Base-by-base conservation (phyloP, 2,329 filamentous ascomycete species). In the Colletotrichum eleusines region DNA sequence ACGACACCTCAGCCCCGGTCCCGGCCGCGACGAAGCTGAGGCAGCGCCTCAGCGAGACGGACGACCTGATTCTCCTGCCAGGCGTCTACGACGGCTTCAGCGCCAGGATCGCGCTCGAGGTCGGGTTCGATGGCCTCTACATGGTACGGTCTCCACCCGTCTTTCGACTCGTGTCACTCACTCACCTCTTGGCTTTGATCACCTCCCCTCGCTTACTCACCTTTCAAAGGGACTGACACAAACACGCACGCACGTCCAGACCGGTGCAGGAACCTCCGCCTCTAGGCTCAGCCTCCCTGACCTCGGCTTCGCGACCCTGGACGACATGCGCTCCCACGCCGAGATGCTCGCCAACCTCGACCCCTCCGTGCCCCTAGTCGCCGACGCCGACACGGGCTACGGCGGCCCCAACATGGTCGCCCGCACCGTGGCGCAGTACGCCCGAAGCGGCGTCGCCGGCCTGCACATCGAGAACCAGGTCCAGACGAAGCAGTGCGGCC, bases 1-100 rank as follows among this genome's bases (percentile, higher is more conserved):
- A 38, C 14, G 26, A n/a, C 48, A n/a, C 46, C 6, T 35, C 61
- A 23, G 31, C 48, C 40, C 40, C 55, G 12, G 9, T 66, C 31
- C 48, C 72, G n/a, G 76, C 73, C 9, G 78, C 77, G 51, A 77
- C 80, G 23, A 80, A 77, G 73, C 81, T 86, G 51, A 81, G 83
- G 57, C 76, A 80, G 54, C 80, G 81, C 61, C 76, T 86, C 18
- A 38, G 31, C 12, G 79, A 83, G 23, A 74, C 78, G 18, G 76
- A 80, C 38, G 79, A 82, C 58, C 80, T 86, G 54, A 75, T 92
- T 48, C 84, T 91, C 3, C 89, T 87, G 62, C 90, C 90, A 0
- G 90, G 90, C 40, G 90, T 92, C 2, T 91, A 91, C 76, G 90
- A 93, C 82, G 90, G 90, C 16, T 85, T 91, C 65, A 89, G 88